phyloP scores from a whole-genome alignment of 345 rosid genomes.

The Eucalyptus curtisii region DNA sequence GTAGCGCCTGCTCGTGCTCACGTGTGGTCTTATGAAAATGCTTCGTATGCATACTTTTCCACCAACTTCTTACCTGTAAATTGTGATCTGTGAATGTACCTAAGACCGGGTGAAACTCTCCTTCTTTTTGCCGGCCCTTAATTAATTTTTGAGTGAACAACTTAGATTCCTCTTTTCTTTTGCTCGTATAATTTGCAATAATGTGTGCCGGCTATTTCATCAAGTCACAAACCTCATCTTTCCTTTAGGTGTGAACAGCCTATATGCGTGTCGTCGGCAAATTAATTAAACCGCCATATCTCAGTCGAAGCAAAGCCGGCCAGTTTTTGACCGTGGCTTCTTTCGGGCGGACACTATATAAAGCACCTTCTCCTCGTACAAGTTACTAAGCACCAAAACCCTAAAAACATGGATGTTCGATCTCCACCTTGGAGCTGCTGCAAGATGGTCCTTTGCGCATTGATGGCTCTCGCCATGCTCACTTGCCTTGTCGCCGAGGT shows the following conservation, averaged over 20 bases:
- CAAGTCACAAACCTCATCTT: neutral
- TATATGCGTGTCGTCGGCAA: neutral
- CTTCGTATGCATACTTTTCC: neutral
- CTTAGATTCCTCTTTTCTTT: neutral
- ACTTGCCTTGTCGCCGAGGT: neutral
- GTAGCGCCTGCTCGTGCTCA: neutral
- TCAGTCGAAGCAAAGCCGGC: neutral
- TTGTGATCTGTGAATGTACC: neutral
- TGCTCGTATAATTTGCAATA: neutral
- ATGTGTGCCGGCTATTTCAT: neutral
- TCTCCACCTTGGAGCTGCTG: neutral
- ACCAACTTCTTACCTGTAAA: neutral
- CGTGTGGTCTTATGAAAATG: neutral
- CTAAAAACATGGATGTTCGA: neutral
- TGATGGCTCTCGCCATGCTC: neutral
- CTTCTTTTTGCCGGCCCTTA: neutral
- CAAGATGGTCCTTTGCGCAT: neutral
- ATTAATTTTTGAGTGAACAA: neutral
- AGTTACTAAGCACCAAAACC: neutral
- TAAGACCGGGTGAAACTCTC: neutral
- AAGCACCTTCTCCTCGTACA: neutral
- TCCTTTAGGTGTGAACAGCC: neutral
- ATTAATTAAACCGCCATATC: neutral
- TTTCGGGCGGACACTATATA: neutral
- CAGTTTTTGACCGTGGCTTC: neutral